phyloP scores from a whole-genome alignment of 352 stramenopile genomes.

The Thalassiosira mediterranea region DNA sequence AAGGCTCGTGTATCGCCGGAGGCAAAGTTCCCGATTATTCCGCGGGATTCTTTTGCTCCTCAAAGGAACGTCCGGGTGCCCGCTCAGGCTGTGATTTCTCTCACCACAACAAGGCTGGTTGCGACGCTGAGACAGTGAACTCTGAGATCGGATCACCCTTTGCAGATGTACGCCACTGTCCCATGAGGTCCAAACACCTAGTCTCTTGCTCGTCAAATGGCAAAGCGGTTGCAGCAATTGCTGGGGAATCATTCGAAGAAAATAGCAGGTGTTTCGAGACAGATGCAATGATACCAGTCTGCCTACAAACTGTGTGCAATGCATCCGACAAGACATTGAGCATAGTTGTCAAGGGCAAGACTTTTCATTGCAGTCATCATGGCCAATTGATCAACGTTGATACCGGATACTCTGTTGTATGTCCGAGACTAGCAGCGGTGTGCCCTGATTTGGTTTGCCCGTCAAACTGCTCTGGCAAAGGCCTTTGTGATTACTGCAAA shows the following conservation, averaged over 20 bases:
- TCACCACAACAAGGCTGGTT: slow-evolving; percentile 41
- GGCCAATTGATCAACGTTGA: slow-evolving; percentile 40
- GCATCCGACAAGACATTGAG: slow-evolving; percentile 32
- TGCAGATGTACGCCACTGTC: slow-evolving; percentile 41
- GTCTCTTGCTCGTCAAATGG: slow-evolving; percentile 36
- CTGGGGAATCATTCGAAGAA: slow-evolving; percentile 46
- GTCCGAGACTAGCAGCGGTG: slow-evolving; percentile 41
- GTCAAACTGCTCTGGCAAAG: slow-evolving; percentile 48
- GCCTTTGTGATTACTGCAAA: slow-evolving; percentile 52
- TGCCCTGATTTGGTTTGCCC: slow-evolving; percentile 51
- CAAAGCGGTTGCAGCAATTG: slow-evolving; percentile 10
- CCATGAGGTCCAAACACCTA: slow-evolving; percentile 42
- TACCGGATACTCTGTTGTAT: slow-evolving; percentile 41
- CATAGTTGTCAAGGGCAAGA: slow-evolving; percentile 42
- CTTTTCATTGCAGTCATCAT: slow-evolving; percentile 29
- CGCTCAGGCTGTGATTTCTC: slow-evolving; percentile 41
- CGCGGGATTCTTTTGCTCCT: slow-evolving; percentile 45
- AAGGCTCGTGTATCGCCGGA: slow-evolving; percentile 44
- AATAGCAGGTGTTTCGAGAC: slow-evolving; percentile 47
- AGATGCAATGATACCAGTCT: slow-evolving; percentile 28
- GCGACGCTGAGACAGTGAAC: slow-evolving; percentile 30
- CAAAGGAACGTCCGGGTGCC: slow-evolving; percentile 17
- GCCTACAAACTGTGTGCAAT: slow-evolving; percentile 54
- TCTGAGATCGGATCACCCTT: slow-evolving; percentile 38
- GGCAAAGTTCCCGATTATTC: slow-evolving; percentile 49